These are phyloP conservation scores for Rhodosporidiobolus odoratus DNA, from an alignment of 768 basidiomycete species.

Conservation along the genomic window DNA sequence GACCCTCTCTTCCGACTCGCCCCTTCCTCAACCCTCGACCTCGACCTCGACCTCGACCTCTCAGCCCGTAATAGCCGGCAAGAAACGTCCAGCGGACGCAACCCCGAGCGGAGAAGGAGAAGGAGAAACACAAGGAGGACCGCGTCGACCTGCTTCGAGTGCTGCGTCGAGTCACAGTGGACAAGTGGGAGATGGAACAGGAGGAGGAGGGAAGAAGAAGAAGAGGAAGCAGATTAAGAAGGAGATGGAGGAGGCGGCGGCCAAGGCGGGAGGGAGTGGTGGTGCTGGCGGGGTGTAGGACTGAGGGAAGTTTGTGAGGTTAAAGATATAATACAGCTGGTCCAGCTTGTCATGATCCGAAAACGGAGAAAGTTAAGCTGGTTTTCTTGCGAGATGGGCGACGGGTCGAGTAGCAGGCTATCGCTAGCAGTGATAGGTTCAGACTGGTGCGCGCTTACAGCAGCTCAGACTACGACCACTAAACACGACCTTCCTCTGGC, in stretches of 20 bases:
- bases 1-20: neutral
- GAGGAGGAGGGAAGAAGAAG: constrained; percentile 4
- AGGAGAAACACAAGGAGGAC: neutral
- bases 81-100: neutral
- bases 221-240: constrained; percentile 4
- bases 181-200: neutral
- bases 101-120: neutral
- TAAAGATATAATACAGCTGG: no score
- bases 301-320: no score
- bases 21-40: neutral
- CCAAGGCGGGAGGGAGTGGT: neutral
- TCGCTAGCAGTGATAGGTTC: no score
- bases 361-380: no score
- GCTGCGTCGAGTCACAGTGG: neutral
- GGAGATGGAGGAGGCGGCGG: neutral
- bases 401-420: no score
- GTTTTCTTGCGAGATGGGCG: no score
- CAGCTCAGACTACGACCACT: no score
- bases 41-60: neutral
- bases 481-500: no score
- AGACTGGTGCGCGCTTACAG: no score
- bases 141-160: no score
- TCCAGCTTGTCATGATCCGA: no score
- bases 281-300: neutral
- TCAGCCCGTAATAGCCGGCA: neutral